A percentile compares a stretch with the other conserved stretches of the same genome.
phyloP scores from a whole-genome alignment of 768 basidiomycete species.

The Boletellus ananas region DNA sequence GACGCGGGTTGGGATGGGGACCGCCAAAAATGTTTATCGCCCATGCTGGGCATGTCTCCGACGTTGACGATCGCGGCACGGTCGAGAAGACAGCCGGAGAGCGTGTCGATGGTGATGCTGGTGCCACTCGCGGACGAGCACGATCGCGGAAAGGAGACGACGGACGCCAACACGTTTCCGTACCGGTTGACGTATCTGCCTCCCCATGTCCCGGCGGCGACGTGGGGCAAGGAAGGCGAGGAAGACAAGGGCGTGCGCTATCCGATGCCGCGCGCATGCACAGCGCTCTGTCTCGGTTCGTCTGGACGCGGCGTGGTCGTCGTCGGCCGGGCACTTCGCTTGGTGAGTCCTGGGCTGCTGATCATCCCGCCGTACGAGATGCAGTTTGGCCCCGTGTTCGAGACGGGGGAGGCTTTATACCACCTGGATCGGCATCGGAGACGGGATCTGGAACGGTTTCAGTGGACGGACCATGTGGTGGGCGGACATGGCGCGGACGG shows the following conservation, averaged over 20 bases:
- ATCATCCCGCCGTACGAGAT: constrained; percentile 29
- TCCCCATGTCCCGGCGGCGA: background rate
- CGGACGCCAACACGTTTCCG: constrained; percentile 8
- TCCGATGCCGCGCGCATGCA: constrained; percentile 6
- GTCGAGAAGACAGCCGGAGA: constrained; percentile 6
- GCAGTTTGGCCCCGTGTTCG: constrained; percentile 28
- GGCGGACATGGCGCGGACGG: background rate
- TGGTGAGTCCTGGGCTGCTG: constrained; percentile 21
- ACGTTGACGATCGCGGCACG: constrained; percentile 27
- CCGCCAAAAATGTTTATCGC: background rate
- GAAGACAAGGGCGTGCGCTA: no score
- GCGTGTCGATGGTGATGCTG: constrained; percentile 25
- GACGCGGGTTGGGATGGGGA: background rate
- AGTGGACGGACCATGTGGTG: background rate
- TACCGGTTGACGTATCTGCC: constrained; percentile 19
- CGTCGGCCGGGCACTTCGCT: constrained; percentile 19
- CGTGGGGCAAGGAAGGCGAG: background rate
- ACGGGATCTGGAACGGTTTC: background rate
- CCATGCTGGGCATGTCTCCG: background rate
- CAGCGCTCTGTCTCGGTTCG: constrained; percentile 18
- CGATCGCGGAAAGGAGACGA: background rate
- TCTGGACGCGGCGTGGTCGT: constrained; percentile 31
- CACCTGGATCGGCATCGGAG: constrained; percentile 4
- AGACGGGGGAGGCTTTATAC: constrained; percentile 20
- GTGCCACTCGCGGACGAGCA: constrained; percentile 15